Percentiles rank a stretch among this genome's conserved stretches.
Evolutionary conservation across 192 early-diverging fungal genomes (phyloP).

Genomic region (Mortierella alpina): DNA sequence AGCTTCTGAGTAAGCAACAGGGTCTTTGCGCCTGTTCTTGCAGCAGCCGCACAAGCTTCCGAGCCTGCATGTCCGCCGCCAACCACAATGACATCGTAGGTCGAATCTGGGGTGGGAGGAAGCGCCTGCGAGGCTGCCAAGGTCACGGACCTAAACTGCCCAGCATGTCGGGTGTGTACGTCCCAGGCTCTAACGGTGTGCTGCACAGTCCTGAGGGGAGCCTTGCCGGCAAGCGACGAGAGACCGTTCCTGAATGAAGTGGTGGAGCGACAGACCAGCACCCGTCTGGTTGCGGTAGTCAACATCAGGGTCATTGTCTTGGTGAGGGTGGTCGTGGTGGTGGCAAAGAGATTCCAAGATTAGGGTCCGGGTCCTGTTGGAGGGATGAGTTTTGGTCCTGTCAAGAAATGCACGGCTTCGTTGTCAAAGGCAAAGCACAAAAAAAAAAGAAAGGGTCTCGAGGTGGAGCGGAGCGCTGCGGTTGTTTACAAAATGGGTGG

Average conservation of each 20-base stretch:
- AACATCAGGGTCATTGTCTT: constrained; percentile 17
- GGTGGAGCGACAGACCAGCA: constrained; percentile 25
- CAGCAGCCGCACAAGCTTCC: constrained; percentile 83
- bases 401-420: no score
- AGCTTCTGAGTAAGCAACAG: constrained; percentile 79
- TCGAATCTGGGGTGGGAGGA: constrained; percentile 40
- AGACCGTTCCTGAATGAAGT: constrained; percentile 6
- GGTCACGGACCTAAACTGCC: constrained; percentile 41
- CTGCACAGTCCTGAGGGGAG: neutral
- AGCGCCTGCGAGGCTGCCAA: constrained; percentile 45
- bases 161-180: neutral
- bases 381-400: neutral
- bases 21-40: constrained; percentile 76
- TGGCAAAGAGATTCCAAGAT: neutral
- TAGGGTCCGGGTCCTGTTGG: neutral
- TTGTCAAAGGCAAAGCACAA: no score
- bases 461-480: no score
- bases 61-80: constrained; percentile 89
- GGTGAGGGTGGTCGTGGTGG: neutral
- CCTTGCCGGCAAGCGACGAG: constrained; percentile 11
- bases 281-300: constrained; percentile 29
- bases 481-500: neutral
- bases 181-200: constrained; percentile 1
- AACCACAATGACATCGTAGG: constrained; percentile 81
- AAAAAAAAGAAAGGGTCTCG: no score